These are phyloP conservation scores for Dioscorea cayenensis DNA, from an alignment of 116 monocot species.

Conservation along the genomic window DNA sequence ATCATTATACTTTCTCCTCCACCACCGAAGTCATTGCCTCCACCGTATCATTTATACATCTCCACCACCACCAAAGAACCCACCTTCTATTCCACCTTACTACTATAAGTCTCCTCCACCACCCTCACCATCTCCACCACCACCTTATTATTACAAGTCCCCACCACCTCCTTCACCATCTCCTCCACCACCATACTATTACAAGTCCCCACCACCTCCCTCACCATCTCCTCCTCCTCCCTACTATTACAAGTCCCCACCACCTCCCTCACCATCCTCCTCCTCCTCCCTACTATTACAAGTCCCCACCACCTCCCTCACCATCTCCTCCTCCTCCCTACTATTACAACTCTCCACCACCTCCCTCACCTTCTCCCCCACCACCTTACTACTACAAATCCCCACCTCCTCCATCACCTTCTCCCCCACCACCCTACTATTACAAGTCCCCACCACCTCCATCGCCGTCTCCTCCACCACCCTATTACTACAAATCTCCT, in stretches of 20 bases:
- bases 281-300: constrained; percentile 19
- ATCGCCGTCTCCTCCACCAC: constrained; percentile 6
- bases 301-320: constrained; percentile 21
- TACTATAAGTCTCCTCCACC: constrained; percentile 9
- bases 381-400: constrained; percentile 19
- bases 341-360: constrained; percentile 18
- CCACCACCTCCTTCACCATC: constrained; percentile 19
- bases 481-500: constrained; percentile 20
- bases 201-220: constrained; percentile 23
- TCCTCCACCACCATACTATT: constrained; percentile 19
- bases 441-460: constrained; percentile 20
- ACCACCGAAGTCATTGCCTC: not conserved
- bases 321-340: constrained; percentile 22
- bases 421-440: constrained; percentile 16
- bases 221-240: constrained; percentile 12
- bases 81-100: too few species aligned
- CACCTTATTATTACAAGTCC: constrained; percentile 11
- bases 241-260: constrained; percentile 24
- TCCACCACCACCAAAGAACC: constrained; percentile 1
- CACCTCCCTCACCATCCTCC: constrained; percentile 10
- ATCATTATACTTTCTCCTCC: constrained; percentile 15
- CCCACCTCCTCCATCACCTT: constrained; percentile 16
- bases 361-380: constrained; percentile 9
- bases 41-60: constrained; percentile 12
- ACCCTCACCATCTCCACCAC: constrained; percentile 21